Evolutionary conservation across 2,329 filamentous ascomycete species (phyloP), one percentile per base, ranked within the genome.

Genomic region (Monosporascus sp.): DNA sequence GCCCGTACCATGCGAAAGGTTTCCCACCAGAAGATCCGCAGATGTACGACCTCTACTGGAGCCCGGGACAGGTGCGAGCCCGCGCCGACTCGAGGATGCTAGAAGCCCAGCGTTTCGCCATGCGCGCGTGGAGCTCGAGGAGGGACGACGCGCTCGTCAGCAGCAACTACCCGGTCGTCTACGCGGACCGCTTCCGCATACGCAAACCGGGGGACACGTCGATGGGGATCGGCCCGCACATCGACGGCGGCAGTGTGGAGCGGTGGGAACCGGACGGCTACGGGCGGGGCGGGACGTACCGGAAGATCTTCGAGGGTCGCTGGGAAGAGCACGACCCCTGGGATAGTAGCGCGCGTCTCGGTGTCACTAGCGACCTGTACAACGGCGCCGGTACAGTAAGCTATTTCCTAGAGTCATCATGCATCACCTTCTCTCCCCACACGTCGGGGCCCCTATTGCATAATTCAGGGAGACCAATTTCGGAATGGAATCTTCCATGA

Each of bases 271-370:
- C 76, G 25, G 73, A 81, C 1, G 87, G 88, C 1, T 91, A 91
- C 60, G 82, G 85, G 0, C 72, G 65, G 1, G 79, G 84, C 18
- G 74, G 77, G 7, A 87, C 91, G 4, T 96, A 96, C 69, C 79
- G 86, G 54, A 69, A 77, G 15, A 80, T 97, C 14, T 86, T 90
- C 54, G 69, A 79, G n/a, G 92, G 92, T 0, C 70, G 76, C 1
- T 96, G 90, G 90, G 89, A 94, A 45, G 69, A 78, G 8, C 91
- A 90, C 64, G 89, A 96, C 63, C 83, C 90, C 0, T 97, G 87
- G 82, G 90, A 96, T 62, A 84, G 83, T 0, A 82, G 80, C 55
- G 80, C 82, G 6, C 81, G 92, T 1, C 74, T 94, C 0, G 72
- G 74, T 0, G 89, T 87, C 2, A 79, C 83, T 1, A 84, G 82